Conservation (phyloP, 352 stramenopile genomes). For the Globisporangium acanthophoron region DNA sequence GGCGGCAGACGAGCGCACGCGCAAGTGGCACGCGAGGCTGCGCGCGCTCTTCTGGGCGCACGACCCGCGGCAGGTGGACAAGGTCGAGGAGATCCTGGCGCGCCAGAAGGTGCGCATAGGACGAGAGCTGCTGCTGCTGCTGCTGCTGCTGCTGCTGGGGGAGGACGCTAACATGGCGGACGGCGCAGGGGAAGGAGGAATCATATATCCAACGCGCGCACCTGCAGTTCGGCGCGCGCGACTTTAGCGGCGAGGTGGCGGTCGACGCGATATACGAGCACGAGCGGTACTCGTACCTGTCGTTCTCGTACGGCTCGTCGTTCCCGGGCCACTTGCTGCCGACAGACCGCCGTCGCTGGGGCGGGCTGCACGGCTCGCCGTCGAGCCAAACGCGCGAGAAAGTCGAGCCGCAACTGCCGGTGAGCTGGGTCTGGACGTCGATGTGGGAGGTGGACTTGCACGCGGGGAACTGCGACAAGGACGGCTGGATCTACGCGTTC, state of each 20-base stretch:
- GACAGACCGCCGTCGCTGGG: constrained; percentile 61
- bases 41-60: constrained; percentile 71
- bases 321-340: constrained; percentile 66
- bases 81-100: constrained; percentile 50
- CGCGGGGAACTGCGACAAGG: constrained; percentile 44
- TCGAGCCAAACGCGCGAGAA: constrained; percentile 52
- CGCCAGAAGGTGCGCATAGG: constrained; percentile 25
- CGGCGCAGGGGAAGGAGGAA: constrained; percentile 43
- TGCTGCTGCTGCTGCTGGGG: background rate
- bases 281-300: constrained; percentile 76
- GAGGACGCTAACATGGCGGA: background rate
- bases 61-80: constrained; percentile 58
- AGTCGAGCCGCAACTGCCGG: constrained; percentile 58
- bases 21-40: constrained; percentile 31
- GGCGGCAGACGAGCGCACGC: constrained; percentile 9
- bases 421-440: constrained; percentile 62
- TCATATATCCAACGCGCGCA: constrained; percentile 56
- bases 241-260: constrained; percentile 59
- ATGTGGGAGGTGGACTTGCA: constrained; percentile 52
- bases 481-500: constrained; percentile 76
- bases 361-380: constrained; percentile 41
- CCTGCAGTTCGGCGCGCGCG: constrained; percentile 54
- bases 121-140: background rate
- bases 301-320: constrained; percentile 65
- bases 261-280: constrained; percentile 80